Conservation (phyloP, 306 rosid genomes). For the Quercus dentata region DNA sequence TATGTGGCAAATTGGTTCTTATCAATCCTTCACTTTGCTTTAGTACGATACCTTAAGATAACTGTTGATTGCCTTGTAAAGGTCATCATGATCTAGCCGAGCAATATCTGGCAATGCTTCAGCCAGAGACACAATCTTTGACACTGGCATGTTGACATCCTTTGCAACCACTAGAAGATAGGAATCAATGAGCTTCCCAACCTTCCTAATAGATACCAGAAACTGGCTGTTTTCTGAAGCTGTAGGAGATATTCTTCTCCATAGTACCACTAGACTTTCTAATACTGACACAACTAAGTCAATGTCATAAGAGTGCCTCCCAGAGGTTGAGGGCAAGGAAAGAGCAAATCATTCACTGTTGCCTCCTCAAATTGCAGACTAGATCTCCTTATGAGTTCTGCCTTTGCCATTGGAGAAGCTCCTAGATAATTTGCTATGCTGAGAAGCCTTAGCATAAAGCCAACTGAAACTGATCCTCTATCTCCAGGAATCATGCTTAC, state of each 20-base stretch:
- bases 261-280: slow-evolving; percentile 65
- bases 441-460: slow-evolving; percentile 74
- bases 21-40: not conserved
- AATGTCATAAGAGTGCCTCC: slow-evolving; percentile 54
- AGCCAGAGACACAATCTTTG: slow-evolving; percentile 59
- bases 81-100: slow-evolving; percentile 64
- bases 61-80: slow-evolving; percentile 84
- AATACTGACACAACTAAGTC: slow-evolving; percentile 69
- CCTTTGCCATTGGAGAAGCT: slow-evolving; percentile 59
- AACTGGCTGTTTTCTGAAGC: slow-evolving; percentile 45
- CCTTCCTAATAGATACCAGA: slow-evolving; percentile 54
- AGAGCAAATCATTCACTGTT: slow-evolving; percentile 62
- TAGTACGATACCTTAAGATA: slow-evolving; percentile 71
- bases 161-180: slow-evolving; percentile 82
- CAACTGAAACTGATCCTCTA: slow-evolving; percentile 72
- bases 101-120: slow-evolving; percentile 81
- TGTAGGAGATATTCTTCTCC: slow-evolving; percentile 66
- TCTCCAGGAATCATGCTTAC: slow-evolving; percentile 84
- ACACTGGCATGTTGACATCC: slow-evolving; percentile 68
- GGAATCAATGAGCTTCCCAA: slow-evolving; percentile 81
- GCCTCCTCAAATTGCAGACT: slow-evolving; percentile 85
- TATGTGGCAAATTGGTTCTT: not conserved
- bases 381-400: slow-evolving; percentile 70
- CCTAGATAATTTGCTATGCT: slow-evolving; percentile 51
- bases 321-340: slow-evolving; percentile 51